Evolutionary conservation across 371 early-diverging fungal species (phyloP).

Genomic region (Basidiobolus meristosporus): DNA sequence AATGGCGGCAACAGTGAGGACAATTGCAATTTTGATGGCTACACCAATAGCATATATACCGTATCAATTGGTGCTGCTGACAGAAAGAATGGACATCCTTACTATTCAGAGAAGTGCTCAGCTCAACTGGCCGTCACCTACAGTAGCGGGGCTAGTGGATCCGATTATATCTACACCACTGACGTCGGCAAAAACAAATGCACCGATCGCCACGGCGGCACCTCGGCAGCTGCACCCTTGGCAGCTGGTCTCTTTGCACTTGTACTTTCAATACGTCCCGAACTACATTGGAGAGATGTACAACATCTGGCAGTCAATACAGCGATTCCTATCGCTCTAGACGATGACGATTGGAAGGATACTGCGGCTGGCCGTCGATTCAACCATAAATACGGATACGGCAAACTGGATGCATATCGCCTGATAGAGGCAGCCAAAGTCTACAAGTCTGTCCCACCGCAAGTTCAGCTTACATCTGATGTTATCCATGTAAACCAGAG

Average conservation of each 20-base stretch:
- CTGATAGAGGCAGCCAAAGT: conserved; percentile 64
- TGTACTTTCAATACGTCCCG: conserved; percentile 43
- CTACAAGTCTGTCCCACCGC: conserved; percentile 36
- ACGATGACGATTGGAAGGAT: conserved; percentile 35
- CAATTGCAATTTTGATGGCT: conserved; percentile 94
- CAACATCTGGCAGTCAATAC: conserved; percentile 67
- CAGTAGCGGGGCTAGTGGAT: conserved; percentile 53
- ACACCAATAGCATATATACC: conserved; percentile 88
- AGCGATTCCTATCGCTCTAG: conserved; percentile 47
- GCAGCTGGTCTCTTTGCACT: conserved; percentile 88
- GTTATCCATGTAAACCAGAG: conserved; percentile 16
- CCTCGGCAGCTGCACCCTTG: conserved; percentile 93
- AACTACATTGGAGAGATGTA: conserved; percentile 82
- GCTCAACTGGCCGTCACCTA: conserved; percentile 81
- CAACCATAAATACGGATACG: conserved; percentile 83
- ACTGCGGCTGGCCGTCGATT: conserved; percentile 44
- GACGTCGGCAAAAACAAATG: conserved; percentile 52
- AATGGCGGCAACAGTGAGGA: conserved; percentile 73
- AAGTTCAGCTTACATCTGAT: conserved; percentile 24
- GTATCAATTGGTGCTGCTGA: conserved; percentile 87
- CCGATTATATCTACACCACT: conserved; percentile 60
- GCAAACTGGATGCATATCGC: conserved; percentile 66
- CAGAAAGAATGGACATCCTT: conserved; percentile 45
- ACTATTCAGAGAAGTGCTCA: conserved; percentile 78
- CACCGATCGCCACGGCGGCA: conserved; percentile 73